Evolutionary conservation across 192 early-diverging fungal genomes (phyloP).

Genomic region (Pilaira anomala): DNA sequence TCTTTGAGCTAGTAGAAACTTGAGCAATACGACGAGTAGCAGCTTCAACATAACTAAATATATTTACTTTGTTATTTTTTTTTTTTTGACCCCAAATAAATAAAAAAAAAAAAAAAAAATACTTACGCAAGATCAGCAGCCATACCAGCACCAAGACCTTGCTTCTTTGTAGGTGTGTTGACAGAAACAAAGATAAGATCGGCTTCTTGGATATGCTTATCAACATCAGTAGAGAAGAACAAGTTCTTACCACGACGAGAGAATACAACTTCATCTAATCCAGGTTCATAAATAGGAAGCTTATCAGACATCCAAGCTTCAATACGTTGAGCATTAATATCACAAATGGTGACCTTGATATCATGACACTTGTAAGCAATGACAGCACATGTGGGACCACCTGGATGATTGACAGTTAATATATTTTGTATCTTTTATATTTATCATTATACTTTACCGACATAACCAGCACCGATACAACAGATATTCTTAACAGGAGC

Average conservation of each 20-base stretch:
- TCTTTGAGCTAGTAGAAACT: constrained; percentile 73
- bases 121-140: constrained; percentile 80
- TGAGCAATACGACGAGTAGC: constrained; percentile 82
- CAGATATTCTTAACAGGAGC: constrained; percentile 64
- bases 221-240: constrained; percentile 83
- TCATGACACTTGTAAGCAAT: constrained; percentile 88
- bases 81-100: no score
- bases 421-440: neutral
- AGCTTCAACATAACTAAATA: constrained; percentile 67
- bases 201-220: constrained; percentile 69
- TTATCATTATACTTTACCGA: constrained; percentile 56
- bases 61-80: neutral
- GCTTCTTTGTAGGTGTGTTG: constrained; percentile 86
- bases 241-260: constrained; percentile 74
- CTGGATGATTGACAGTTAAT: constrained; percentile 20
- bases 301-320: constrained; percentile 82
- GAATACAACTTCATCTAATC: constrained; percentile 81
- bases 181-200: constrained; percentile 94
- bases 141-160: constrained; percentile 71
- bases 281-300: constrained; percentile 91
- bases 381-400: constrained; percentile 89
- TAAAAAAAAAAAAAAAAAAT: no score
- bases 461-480: constrained; percentile 95
- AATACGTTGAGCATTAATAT: constrained; percentile 76
- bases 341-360: constrained; percentile 87